Percentiles rank a stretch among this genome's conserved stretches.
phyloP scores from a whole-genome alignment of 805 yeast genomes.

The Ogataea henricii region DNA sequence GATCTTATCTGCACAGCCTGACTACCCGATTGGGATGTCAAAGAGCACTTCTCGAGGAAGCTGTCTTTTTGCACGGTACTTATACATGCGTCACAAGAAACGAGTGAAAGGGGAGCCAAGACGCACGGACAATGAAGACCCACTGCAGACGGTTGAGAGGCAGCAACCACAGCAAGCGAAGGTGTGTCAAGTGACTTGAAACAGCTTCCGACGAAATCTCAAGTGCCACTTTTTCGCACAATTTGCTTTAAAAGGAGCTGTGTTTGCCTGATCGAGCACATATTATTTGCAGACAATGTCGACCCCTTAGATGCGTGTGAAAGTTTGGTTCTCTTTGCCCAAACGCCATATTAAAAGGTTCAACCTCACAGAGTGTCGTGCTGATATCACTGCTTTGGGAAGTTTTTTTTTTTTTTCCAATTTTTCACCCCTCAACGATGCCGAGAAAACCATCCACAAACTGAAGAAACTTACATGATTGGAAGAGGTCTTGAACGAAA shows the following conservation, averaged over 20 bases:
- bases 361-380: no score
- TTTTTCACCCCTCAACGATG: no score
- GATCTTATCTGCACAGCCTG: conserved; percentile 12
- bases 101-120: not conserved
- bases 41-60: conserved; percentile 12
- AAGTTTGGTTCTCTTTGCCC: not conserved
- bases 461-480: conserved; percentile 54
- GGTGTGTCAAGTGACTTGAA: conserved; percentile 6
- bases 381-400: no score
- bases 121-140: not conserved
- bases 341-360: not conserved
- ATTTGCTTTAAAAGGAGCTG: not conserved
- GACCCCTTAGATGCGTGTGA: conserved; percentile 8
- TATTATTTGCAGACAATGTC: not conserved
- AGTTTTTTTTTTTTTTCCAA: no score
- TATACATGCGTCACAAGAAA: conserved; percentile 1
- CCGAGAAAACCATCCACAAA: not conserved
- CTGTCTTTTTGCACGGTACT: not conserved
- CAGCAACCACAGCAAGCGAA: conserved; percentile 1
- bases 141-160: not conserved
- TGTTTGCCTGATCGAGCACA: not conserved
- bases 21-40: conserved; percentile 17
- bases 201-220: not conserved
- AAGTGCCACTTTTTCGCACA: not conserved
- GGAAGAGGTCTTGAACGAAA: conserved; percentile 76